phyloP scores from a whole-genome alignment of 1,139 yeast species.

The Pichia terricola region DNA sequence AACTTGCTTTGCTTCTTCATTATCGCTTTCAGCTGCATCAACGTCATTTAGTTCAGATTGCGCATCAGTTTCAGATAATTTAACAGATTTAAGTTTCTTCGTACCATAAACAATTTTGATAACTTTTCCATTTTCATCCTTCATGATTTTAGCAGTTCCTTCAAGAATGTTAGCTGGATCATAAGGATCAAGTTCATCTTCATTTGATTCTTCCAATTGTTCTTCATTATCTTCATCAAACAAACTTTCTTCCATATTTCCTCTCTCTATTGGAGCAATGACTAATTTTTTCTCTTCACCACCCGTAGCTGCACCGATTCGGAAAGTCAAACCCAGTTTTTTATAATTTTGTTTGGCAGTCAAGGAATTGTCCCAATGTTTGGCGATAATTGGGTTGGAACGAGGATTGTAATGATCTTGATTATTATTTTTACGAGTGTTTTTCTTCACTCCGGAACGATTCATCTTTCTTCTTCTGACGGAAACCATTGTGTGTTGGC shows the following conservation, averaged over 20 bases:
- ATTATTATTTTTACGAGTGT: constrained; percentile 61
- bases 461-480: constrained; percentile 85
- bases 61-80: constrained; percentile 19
- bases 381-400: constrained; percentile 75
- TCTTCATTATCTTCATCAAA: constrained; percentile 23
- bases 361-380: constrained; percentile 77
- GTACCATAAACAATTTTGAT: constrained; percentile 65
- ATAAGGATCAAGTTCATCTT: constrained; percentile 31
- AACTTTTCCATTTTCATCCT: constrained; percentile 68
- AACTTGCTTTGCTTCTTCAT: constrained; percentile 34
- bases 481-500: constrained; percentile 42
- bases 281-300: constrained; percentile 48
- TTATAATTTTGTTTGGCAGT: constrained; percentile 81
- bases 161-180: constrained; percentile 55
- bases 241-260: constrained; percentile 16
- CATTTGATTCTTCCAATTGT: constrained; percentile 23
- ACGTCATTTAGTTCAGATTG: constrained; percentile 23
- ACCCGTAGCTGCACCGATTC: constrained; percentile 58
- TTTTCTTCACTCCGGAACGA: constrained; percentile 58
- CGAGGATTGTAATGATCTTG: constrained; percentile 54
- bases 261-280: constrained; percentile 20
- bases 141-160: constrained; percentile 75
- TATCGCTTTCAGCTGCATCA: constrained; percentile 23
- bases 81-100: constrained; percentile 17
- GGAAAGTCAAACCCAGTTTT: constrained; percentile 62